phyloP scores from a whole-genome alignment of 2,329 filamentous ascomycete species.

The Juglanconis oblonga region DNA sequence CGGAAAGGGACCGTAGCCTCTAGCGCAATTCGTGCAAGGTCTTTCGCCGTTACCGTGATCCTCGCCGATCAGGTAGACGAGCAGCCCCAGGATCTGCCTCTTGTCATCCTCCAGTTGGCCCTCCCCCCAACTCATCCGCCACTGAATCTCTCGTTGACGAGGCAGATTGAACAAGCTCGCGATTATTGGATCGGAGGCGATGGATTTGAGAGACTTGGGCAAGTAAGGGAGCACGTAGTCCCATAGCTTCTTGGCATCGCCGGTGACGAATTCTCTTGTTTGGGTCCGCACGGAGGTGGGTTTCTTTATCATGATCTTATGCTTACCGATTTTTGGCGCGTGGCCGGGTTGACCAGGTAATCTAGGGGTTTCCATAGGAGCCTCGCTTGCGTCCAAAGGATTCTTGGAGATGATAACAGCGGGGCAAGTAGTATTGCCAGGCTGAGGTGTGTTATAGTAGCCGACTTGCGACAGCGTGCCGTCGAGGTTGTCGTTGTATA shows the following conservation, averaged over 20 bases:
- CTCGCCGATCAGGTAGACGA: constrained; percentile 13
- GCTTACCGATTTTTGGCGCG: not conserved
- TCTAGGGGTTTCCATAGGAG: constrained; percentile 5
- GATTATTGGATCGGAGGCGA: not conserved
- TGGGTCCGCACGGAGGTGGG: not conserved
- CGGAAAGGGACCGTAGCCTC: constrained; percentile 10
- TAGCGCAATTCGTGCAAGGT: constrained; percentile 2
- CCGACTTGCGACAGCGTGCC: constrained; percentile 16
- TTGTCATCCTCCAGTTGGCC: constrained; percentile 2
- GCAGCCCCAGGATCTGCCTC: constrained; percentile 5
- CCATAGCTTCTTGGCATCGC: constrained; percentile 8
- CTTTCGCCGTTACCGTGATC: not conserved
- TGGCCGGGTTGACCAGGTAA: not conserved
- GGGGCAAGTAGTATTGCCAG: not conserved
- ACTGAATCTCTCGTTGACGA: not conserved
- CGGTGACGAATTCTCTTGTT: not conserved
- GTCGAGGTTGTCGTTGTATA: constrained; percentile 18
- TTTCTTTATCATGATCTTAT: not conserved
- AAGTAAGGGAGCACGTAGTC: constrained; percentile 12
- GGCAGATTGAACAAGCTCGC: constrained; percentile 2
- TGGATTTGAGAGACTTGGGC: not conserved
- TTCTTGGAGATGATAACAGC: constrained; percentile 8
- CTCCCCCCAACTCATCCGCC: not conserved
- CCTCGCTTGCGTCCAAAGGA: not conserved
- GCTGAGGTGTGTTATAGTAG: constrained; percentile 1